Base-by-base conservation (phyloP, 129 eudicot genomes). In the Flaveria robusta region DNA sequence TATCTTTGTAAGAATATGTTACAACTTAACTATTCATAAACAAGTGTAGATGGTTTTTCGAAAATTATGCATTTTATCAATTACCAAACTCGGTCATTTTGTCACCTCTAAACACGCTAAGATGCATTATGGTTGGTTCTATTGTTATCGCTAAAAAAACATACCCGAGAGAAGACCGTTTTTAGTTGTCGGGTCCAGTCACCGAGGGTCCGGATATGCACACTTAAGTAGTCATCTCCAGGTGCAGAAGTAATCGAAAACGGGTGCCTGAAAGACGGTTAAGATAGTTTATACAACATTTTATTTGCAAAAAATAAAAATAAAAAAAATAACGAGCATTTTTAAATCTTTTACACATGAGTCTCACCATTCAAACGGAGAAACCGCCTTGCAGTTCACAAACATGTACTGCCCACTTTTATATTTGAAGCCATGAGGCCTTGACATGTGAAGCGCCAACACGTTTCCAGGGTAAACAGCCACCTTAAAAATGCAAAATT, bases 241-340 rank as follows among this genome's bases (percentile, higher is more conserved):
- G 89, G 95, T 56, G 95, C 86, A 7, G 95, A 89, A 74, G 95
- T 89, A 7, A 89, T 79, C 2, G 95, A 89, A 83, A 89, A 89
- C 18, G 95, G 96, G 71, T 89, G 92, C 92, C 92, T 85, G 50
- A 34, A 46, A 47, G 26, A 47, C 55, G 13, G 0, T 47, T 34
- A 29, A 59, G 70, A 62, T 58, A 67, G 60, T 65, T 54, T 55
- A 79, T 0, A 79, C 20, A 12, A 39, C 54, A 3, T 66, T 52
- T 9, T 5, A 0, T 63, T 39, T 5, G 39, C 39, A 29, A 5
- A 29, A 29, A 29, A 29, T 29, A 29, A 29, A 29, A n/a, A n/a
- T n/a, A n/a, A 3, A 45, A 12, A 56, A 15, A 45, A 56, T 29
- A 56, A 13, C 27, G 15, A 20, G 65, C 7, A 5, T 39, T 72